Base-by-base conservation (phyloP, 1,284 basidiomycete species). In the Ustanciosporium gigantosporum region DNA sequence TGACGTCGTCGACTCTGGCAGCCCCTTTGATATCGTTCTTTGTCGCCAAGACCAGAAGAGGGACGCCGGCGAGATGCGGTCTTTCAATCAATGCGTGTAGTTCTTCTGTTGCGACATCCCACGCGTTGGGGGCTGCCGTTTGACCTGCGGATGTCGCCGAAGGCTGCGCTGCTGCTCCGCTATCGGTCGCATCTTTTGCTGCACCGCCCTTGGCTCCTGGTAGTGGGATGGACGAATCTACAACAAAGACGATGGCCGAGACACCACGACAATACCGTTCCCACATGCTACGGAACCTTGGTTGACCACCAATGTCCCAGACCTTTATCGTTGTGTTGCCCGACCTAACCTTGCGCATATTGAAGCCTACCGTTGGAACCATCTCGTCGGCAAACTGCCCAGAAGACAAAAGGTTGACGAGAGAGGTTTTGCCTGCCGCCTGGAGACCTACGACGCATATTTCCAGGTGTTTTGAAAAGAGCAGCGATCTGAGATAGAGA, bases 241-340 rank as follows among this genome's bases (percentile, higher is more conserved):
- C 41, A 20, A 82, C 90, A 74, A 79, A 96, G 87, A 97, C 85
- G 36, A 98, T 88, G 7, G 93, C 93, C 70, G 93, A 89, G 0
- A 93, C 91, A 9, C 93, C 93, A 50, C 88, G 85, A 78, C 92
- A 95, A 78, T 97, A 98, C 32, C 94, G 82, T 79, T 95, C 91
- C 94, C 91, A 84, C 82, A 84, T 83, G 40, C 81, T 81, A 37
- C 93, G 85, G 74, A 96, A 98, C 73, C 91, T 88, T 2, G 93
- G 89, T 81, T 96, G 93, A 15, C 92, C 92, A 82, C 91, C 58
- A 25, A 95, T 89, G 78, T 95, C 92, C 92, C 92, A 96, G 37
- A 96, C 86, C 79, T 91, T 93, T 78, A 96, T 82, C 0, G 88
- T 91, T 1, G 93, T 86, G 61, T 91, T 93, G 3, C 91, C 91